Conservation (phyloP, 192 early-diverging fungal genomes). For the Lobosporangium transversale region DNA sequence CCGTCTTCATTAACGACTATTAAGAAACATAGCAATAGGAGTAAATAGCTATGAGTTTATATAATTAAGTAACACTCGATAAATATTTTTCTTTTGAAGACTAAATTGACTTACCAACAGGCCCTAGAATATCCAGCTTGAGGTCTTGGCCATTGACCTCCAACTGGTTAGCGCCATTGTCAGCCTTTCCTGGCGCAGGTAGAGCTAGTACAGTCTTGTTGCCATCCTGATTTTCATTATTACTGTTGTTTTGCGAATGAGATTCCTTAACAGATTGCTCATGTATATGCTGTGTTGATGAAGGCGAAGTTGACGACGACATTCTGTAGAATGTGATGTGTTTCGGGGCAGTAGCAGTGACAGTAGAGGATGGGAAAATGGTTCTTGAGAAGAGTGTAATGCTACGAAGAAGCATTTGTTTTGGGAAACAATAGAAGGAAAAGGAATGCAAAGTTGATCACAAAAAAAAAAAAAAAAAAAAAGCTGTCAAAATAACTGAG, state of each 20-base stretch:
- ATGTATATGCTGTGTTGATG: neutral
- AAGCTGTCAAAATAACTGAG: too few species aligned
- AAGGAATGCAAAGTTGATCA: too few species aligned
- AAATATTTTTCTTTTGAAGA: too few species aligned
- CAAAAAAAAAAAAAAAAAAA: too few species aligned
- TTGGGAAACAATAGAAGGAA: too few species aligned
- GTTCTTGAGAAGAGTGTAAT: too few species aligned
- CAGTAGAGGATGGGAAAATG: too few species aligned
- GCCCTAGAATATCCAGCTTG: constrained; percentile 57
- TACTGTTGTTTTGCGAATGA: neutral
- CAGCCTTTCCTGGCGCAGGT: constrained; percentile 50
- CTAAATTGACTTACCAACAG: constrained; percentile 62
- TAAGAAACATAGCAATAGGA: neutral
- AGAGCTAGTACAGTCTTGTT: constrained; percentile 52
- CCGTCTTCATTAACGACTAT: constrained; percentile 63
- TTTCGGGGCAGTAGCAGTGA: neutral
- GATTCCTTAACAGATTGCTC: neutral
- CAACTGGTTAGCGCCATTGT: constrained; percentile 16
- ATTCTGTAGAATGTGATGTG: constrained; percentile 5
- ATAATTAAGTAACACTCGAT: too few species aligned
- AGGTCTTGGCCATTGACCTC: constrained; percentile 52
- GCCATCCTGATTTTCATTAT: neutral
- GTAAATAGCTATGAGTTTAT: too few species aligned
- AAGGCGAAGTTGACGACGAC: constrained; percentile 11
- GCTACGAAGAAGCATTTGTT: too few species aligned